Evolutionary conservation across 1,284 basidiomycete genomes (phyloP).

Genomic region (Ganoderma lingzhi): DNA sequence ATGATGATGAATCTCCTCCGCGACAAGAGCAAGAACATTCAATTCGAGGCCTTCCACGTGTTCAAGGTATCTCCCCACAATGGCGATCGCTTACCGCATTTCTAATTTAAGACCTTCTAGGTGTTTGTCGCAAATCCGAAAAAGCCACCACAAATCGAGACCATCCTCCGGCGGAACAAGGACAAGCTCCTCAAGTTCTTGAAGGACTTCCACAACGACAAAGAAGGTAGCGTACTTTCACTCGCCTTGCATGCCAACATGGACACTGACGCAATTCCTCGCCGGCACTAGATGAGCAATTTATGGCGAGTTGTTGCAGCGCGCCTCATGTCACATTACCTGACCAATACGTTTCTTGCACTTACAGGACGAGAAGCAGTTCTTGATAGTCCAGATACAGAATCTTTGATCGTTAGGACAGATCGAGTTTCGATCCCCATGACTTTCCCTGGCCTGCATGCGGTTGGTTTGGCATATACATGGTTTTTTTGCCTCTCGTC

Average conservation of each 20-base stretch:
- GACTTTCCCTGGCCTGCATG: conserved; percentile 11
- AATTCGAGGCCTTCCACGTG: conserved; percentile 99
- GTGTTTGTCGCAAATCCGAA: conserved; percentile 99
- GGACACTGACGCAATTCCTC: conserved; percentile 12
- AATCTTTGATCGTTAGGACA: conserved; percentile 56
- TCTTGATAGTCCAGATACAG: conserved; percentile 92
- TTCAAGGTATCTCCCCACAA: conserved; percentile 82
- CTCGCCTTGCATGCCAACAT: neutral
- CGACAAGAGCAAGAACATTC: conserved; percentile 98
- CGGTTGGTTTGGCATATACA: conserved; percentile 21
- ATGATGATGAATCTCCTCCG: conserved; percentile 99
- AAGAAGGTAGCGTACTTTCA: conserved; percentile 73
- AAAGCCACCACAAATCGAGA: conserved; percentile 95
- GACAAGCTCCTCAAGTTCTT: conserved; percentile 93
- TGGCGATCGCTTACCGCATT: neutral
- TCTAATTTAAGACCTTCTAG: conserved; percentile 47
- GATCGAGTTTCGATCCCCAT: conserved; percentile 1
- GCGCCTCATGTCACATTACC: neutral
- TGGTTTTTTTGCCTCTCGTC: conserved; percentile 11
- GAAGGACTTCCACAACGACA: conserved; percentile 96
- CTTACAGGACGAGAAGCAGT: conserved; percentile 91
- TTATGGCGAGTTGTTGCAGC: conserved; percentile 63
- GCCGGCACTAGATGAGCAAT: conserved; percentile 82
- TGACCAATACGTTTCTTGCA: conserved; percentile 13
- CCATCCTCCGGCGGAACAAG: conserved; percentile 92